Evolutionary conservation across 441 rosid genomes (phyloP).

Genomic region (Rhodomyrtus psidioides): DNA sequence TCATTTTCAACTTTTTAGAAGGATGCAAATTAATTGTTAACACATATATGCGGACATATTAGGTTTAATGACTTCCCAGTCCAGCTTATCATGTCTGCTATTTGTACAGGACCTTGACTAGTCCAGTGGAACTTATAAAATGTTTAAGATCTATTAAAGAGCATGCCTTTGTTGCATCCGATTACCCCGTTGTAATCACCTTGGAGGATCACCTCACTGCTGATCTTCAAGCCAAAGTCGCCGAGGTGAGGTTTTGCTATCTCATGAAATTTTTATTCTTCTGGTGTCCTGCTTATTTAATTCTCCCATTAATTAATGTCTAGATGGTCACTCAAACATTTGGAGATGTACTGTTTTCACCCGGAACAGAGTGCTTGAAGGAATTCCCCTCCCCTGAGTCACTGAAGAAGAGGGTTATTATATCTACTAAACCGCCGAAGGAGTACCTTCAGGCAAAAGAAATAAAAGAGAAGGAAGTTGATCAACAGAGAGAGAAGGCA

Average conservation of each 20-base stretch:
- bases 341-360: constrained; percentile 6
- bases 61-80: not conserved
- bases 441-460: constrained; percentile 4
- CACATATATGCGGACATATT: not conserved
- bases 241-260: not conserved
- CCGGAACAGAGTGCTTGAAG: constrained; percentile 1
- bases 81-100: not conserved
- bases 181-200: constrained; percentile 12
- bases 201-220: constrained; percentile 16
- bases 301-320: not conserved
- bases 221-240: constrained; percentile 13
- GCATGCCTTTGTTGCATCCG: constrained; percentile 6
- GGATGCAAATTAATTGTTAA: not conserved
- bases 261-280: not conserved
- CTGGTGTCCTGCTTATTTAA: not conserved
- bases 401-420: constrained; percentile 1
- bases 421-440: constrained; percentile 13
- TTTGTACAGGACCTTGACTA: constrained; percentile 10
- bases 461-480: not conserved
- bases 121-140: constrained; percentile 8
- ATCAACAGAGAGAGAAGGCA: not conserved
- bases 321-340: constrained; percentile 11
- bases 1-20: not conserved
- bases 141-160: constrained; percentile 9
- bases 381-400: constrained; percentile 15